phyloP scores from a whole-genome alignment of 225 moss, liverwort and hornwort genomes.

The Polytrichum formosum region DNA sequence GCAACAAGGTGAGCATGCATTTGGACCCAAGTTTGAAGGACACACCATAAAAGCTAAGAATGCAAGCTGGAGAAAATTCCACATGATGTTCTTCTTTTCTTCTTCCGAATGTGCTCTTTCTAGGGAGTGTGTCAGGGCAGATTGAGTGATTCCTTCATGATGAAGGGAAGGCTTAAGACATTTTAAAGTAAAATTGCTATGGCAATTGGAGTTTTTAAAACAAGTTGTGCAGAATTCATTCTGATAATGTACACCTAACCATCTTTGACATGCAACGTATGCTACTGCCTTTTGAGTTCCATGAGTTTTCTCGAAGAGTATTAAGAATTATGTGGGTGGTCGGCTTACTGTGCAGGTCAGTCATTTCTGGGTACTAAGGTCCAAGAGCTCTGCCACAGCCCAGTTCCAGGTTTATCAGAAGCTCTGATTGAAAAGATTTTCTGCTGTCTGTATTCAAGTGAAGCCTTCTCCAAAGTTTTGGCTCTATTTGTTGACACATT shows the following conservation, averaged over 20 bases:
- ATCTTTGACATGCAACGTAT: too few relatives aligned
- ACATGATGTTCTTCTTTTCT: constrained; percentile 3
- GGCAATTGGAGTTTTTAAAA: too few relatives aligned
- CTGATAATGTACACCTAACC: too few relatives aligned
- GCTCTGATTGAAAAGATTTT: constrained; percentile 67
- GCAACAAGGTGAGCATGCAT: constrained; percentile 56
- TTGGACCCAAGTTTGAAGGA: not conserved
- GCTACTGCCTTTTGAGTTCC: not conserved
- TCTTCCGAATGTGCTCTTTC: not conserved
- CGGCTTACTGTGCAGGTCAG: constrained; percentile 49
- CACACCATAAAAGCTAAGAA: too few relatives aligned
- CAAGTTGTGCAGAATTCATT: too few relatives aligned
- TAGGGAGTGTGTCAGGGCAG: too few relatives aligned
- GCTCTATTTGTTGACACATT: constrained; percentile 62
- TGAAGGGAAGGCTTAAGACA: too few relatives aligned
- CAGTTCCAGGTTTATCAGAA: constrained; percentile 60
- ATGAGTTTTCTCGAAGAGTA: constrained; percentile 1
- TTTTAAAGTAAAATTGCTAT: too few relatives aligned
- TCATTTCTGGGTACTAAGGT: constrained; percentile 72
- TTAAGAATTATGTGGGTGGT: constrained; percentile 3
- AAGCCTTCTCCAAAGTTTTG: constrained; percentile 67
- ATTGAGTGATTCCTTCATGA: too few relatives aligned
- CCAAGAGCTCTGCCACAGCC: constrained; percentile 69
- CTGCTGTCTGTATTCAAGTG: constrained; percentile 70
- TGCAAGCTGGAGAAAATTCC: constrained; percentile 8